Conservation (phyloP, 2,329 filamentous ascomycete genomes). For the Parafenestella ontariensis region DNA sequence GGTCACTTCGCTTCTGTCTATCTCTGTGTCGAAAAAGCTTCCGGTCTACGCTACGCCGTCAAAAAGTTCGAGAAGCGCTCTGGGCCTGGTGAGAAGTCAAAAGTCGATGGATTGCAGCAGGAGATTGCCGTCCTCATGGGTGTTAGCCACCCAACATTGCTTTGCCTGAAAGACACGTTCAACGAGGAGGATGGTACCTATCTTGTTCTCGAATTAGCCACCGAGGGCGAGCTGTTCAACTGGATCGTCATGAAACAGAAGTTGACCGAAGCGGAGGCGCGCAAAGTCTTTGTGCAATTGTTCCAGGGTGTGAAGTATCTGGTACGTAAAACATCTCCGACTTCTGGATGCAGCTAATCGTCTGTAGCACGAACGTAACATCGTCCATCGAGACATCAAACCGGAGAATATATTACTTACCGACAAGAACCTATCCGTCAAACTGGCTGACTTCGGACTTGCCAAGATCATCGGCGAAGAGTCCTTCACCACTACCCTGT, state of each 20-base stretch:
- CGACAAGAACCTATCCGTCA: slow-evolving; percentile 84
- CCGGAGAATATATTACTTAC: slow-evolving; percentile 93
- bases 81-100: slow-evolving; percentile 81
- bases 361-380: slow-evolving; percentile 87
- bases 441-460: slow-evolving; percentile 94
- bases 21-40: slow-evolving; percentile 83
- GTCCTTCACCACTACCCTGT: slow-evolving; percentile 94
- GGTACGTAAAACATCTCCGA: slow-evolving; percentile 61
- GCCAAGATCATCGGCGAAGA: slow-evolving; percentile 99
- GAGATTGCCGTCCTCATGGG: slow-evolving; percentile 97
- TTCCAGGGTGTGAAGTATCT: slow-evolving; percentile 95
- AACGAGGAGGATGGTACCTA: slow-evolving; percentile 91
- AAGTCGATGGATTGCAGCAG: slow-evolving; percentile 86
- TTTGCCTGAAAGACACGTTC: slow-evolving; percentile 95
- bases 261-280: slow-evolving; percentile 80
- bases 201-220: slow-evolving; percentile 85
- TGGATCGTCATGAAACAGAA: slow-evolving; percentile 91
- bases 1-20: slow-evolving; percentile 96
- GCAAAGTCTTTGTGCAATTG: slow-evolving; percentile 87
- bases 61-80: slow-evolving; percentile 91
- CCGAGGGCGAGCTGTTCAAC: slow-evolving; percentile 96
- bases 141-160: slow-evolving; percentile 91
- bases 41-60: slow-evolving; percentile 84
- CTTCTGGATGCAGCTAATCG: slow-evolving; percentile 31
- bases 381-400: slow-evolving; percentile 97